Conservation (phyloP, 2,329 filamentous ascomycete genomes). For the Cordyceps sp. region DNA sequence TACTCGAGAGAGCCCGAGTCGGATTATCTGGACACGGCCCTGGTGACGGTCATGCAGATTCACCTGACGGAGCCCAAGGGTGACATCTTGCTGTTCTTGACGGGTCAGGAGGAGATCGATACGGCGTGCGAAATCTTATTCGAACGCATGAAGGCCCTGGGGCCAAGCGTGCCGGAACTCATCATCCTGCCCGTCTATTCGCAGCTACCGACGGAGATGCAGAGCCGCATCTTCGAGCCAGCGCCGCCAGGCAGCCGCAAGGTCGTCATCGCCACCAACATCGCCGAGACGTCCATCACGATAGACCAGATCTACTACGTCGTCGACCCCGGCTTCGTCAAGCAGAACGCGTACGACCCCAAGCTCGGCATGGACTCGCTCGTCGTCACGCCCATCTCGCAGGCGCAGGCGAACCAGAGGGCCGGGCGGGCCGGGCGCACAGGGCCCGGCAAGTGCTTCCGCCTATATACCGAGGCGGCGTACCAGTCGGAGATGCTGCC, state of each 20-base stretch:
- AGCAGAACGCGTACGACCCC: slow-evolving; percentile 92
- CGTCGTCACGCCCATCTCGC: slow-evolving; percentile 88
- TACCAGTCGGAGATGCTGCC: slow-evolving; percentile 96
- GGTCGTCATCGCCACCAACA: slow-evolving; percentile 95
- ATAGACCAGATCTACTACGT: slow-evolving; percentile 98
- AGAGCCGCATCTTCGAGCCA: slow-evolving; percentile 87
- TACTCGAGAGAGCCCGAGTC: slow-evolving; percentile 91
- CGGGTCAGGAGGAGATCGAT: slow-evolving; percentile 95
- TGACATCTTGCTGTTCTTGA: slow-evolving; percentile 93
- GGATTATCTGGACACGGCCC: slow-evolving; percentile 82
- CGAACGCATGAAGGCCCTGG: slow-evolving; percentile 91
- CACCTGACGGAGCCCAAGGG: slow-evolving; percentile 83
- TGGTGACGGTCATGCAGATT: slow-evolving; percentile 98
- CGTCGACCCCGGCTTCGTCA: slow-evolving; percentile 91
- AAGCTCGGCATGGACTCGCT: slow-evolving; percentile 97
- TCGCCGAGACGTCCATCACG: slow-evolving; percentile 93
- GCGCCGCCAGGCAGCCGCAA: slow-evolving; percentile 75
- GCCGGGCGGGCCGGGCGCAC: slow-evolving; percentile 87
- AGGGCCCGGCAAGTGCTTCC: slow-evolving; percentile 89
- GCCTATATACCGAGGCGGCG: slow-evolving; percentile 85
- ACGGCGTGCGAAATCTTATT: slow-evolving; percentile 82
- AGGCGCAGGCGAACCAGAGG: slow-evolving; percentile 90
- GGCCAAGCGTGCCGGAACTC: slow-evolving; percentile 77
- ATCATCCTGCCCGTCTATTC: slow-evolving; percentile 95
- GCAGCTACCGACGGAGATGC: slow-evolving; percentile 81